Percentiles rank a stretch among this genome's conserved stretches.
These are phyloP conservation scores for Aphanomyces invadans DNA, from an alignment of 352 stramenopile genomes.

Conservation along the genomic window DNA sequence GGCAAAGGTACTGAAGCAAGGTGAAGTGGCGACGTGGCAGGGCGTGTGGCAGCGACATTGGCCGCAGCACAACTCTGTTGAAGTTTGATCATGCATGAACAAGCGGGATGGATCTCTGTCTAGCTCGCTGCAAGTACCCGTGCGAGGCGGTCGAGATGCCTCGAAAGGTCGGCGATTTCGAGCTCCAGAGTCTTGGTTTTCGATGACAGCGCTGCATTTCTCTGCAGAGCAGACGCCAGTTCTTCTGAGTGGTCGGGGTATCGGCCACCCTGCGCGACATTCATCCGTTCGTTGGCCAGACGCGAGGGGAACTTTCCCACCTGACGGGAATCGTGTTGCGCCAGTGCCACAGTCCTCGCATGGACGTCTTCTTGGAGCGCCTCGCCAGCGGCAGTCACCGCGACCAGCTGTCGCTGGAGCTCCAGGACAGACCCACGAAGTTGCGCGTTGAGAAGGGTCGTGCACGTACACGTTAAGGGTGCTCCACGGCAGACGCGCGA, in stretches of 20 bases:
- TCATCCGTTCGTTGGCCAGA: too few relatives aligned
- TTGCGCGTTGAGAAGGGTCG: neutral
- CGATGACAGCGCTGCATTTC: neutral
- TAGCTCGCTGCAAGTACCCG: too few relatives aligned
- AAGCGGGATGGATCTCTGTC: too few relatives aligned
- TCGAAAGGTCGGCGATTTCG: neutral
- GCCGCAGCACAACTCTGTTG: too few relatives aligned
- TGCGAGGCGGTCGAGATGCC: neutral
- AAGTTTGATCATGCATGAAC: too few relatives aligned
- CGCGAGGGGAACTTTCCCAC: too few relatives aligned
- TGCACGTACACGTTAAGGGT: neutral
- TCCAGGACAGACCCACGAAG: neutral
- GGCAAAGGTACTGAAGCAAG: too few relatives aligned
- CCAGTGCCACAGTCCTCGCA: neutral
- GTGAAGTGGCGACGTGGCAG: too few relatives aligned
- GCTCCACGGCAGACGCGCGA: neutral
- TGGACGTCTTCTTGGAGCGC: neutral
- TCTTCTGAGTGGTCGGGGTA: too few relatives aligned
- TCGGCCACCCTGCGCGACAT: too few relatives aligned
- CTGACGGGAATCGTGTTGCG: neutral
- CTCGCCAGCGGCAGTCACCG: neutral
- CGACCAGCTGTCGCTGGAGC: neutral
- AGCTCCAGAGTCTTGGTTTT: neutral
- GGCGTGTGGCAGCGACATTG: too few relatives aligned
- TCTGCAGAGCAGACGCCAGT: neutral